Evolutionary conservation across 1,284 basidiomycete genomes (phyloP), one percentile per base, ranked within the genome.

Genomic region (Moesziomyces antarcticus): DNA sequence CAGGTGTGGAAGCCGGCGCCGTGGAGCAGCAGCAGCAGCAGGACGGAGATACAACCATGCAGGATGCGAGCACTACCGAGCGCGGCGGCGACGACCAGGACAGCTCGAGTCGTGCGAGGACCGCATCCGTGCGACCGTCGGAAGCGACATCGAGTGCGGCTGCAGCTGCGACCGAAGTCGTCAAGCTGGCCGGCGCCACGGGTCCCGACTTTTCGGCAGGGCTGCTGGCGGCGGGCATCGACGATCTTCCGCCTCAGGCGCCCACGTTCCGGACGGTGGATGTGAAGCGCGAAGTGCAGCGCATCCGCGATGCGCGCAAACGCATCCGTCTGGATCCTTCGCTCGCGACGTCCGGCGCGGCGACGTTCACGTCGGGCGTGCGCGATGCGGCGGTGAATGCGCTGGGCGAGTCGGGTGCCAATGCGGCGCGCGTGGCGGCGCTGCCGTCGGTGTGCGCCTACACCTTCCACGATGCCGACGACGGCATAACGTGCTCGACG

Each of bases 251-350:
- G 3, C 94, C 94, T 3, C 82, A 81, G 58, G 92, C 93, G 0
- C 87, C 90, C 1, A 87, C 89, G 2, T 97, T 97, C 86, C 91
- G 91, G 77, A 91, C 91, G 1, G 87, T 92, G 3, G 97, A 99
- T 82, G 89, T 99, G 24, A 91, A 92, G 82, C 88, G 95, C 52
- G 97, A 99, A 85, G 93, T 98, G 1, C 92, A 92, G 81, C 90
- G 89, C 61, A 90, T 99, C 21, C 89, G 93, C 46, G 97, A 99
- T 85, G 91, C 91, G 30, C 87, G 82, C 21, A 83, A 82, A 51
- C 73, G 79, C 49, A 71, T 84, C 45, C 69, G 78, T 22, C 76
- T 84, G 47, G 78, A 80, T 33, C 73, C 75, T 4, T 60, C 58
- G n/a, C 58, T 74, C 35, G 24, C 24, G 24, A 61, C 49, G 1